These are phyloP conservation scores for Podila horticola DNA, from an alignment of 192 early-diverging fungal genomes.

Conservation along the genomic window DNA sequence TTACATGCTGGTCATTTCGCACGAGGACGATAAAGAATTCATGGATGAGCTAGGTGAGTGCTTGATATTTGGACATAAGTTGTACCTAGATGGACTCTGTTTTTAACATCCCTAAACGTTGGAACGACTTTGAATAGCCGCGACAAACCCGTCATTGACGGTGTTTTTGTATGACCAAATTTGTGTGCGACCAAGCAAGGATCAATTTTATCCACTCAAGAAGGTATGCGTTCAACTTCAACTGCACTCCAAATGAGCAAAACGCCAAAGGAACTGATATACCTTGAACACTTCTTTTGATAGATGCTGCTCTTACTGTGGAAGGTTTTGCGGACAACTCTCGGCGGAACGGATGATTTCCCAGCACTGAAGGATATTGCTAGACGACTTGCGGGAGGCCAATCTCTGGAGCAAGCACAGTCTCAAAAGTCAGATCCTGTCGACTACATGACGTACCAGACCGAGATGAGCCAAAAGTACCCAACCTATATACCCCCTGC, in stretches of 20 bases:
- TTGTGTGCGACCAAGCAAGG: conserved; percentile 69
- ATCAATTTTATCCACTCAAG: conserved; percentile 45
- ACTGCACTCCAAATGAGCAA: no score
- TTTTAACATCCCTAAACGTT: background rate
- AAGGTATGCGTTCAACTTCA: conserved; percentile 13
- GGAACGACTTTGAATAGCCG: conserved; percentile 14
- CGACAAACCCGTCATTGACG: conserved; percentile 55
- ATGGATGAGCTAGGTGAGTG: conserved; percentile 61
- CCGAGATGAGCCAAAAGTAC: conserved; percentile 66
- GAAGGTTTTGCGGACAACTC: conserved; percentile 70
- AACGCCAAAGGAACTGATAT: background rate
- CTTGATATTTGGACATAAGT: background rate
- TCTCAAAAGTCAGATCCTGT: conserved; percentile 69
- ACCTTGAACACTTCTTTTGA: background rate
- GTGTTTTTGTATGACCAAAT: conserved; percentile 76
- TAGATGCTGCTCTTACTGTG: conserved; percentile 75
- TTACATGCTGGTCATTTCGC: conserved; percentile 70
- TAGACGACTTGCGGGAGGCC: conserved; percentile 60
- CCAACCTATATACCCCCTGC: conserved; percentile 65
- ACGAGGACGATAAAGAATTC: conserved; percentile 59
- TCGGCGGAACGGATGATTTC: conserved; percentile 67
- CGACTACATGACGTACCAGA: conserved; percentile 69
- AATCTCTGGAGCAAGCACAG: conserved; percentile 19
- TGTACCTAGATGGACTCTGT: background rate
- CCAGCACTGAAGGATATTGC: conserved; percentile 57